Percentiles rank a stretch among this genome's conserved stretches.
These are phyloP conservation scores for Cutaneotrichosporon cavernicola DNA, from an alignment of 1,284 basidiomycete species.

Conservation along the genomic window DNA sequence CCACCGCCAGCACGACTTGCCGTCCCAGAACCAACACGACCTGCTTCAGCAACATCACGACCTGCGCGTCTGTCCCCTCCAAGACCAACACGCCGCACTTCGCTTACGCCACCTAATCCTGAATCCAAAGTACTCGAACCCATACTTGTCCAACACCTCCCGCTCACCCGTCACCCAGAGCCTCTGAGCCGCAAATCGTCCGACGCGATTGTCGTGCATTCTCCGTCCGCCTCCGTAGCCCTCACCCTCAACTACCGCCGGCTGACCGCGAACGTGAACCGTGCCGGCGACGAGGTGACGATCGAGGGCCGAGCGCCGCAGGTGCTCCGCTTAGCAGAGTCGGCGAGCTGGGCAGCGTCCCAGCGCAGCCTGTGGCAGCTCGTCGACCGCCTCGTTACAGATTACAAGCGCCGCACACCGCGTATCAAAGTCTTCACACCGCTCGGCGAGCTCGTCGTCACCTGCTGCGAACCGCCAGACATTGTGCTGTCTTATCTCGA, in stretches of 20 bases:
- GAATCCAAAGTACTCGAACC: not conserved
- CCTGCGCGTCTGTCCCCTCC: not conserved
- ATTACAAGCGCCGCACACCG: slow-evolving; percentile 35
- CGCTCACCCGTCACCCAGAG: slow-evolving; percentile 23
- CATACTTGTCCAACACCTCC: slow-evolving; percentile 30
- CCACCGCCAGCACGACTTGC: not conserved
- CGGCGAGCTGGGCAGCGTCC: slow-evolving; percentile 20
- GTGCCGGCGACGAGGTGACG: not conserved
- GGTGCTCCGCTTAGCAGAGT: slow-evolving; percentile 5
- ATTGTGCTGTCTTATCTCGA: slow-evolving; percentile 32
- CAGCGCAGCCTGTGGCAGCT: slow-evolving; percentile 32
- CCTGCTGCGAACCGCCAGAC: slow-evolving; percentile 44
- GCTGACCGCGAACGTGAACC: not conserved
- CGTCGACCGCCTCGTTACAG: slow-evolving; percentile 28
- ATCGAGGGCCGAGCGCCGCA: not conserved
- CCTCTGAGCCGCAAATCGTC: slow-evolving; percentile 9
- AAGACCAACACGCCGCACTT: not conserved
- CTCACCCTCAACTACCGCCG: slow-evolving; percentile 16
- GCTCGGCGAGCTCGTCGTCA: slow-evolving; percentile 37
- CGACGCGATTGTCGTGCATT: slow-evolving; percentile 27
- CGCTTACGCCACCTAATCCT: not conserved
- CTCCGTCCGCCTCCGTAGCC: not conserved
- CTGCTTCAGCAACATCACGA: not conserved
- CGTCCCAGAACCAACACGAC: not conserved
- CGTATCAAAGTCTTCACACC: slow-evolving; percentile 38